Conservation (phyloP, 164 flowering plant genomes). For the Hamamelis virginiana region DNA sequence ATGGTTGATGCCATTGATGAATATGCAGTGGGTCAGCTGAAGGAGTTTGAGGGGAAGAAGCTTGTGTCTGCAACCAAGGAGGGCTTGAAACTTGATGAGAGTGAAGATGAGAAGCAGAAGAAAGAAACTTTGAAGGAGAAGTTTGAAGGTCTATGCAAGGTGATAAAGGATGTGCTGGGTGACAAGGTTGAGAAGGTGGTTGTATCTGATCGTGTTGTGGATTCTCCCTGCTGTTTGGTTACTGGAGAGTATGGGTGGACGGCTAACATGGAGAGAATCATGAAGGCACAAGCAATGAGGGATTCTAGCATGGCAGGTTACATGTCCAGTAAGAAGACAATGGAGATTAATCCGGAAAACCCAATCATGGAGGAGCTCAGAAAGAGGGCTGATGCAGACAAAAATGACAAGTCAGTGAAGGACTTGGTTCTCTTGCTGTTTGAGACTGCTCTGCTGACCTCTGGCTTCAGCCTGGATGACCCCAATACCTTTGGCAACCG, state of each 20-base stretch:
- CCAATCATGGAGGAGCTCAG: background rate
- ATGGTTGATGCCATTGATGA: slow-evolving; percentile 8
- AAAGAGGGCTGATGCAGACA: no score
- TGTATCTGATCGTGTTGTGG: slow-evolving; percentile 5
- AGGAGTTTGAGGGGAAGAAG: background rate
- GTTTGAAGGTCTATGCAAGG: slow-evolving; percentile 9
- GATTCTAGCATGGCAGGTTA: slow-evolving; percentile 9
- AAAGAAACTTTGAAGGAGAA: slow-evolving; percentile 6
- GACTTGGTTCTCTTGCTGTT: slow-evolving; percentile 8
- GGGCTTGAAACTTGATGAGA: slow-evolving; percentile 8
- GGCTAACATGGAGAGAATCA: background rate
- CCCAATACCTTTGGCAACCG: slow-evolving; percentile 10
- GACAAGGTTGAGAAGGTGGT: slow-evolving; percentile 10
- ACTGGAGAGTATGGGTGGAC: slow-evolving; percentile 10
- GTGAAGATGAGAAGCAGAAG: slow-evolving; percentile 8
- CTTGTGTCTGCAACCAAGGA: background rate
- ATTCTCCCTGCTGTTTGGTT: slow-evolving; percentile 10
- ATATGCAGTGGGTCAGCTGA: slow-evolving; percentile 9
- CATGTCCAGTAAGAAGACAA: slow-evolving; percentile 12
- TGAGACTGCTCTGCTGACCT: slow-evolving; percentile 10
- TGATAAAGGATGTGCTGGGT: slow-evolving; percentile 8
- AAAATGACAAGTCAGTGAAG: background rate
- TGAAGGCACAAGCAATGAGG: slow-evolving; percentile 7
- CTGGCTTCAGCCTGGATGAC: slow-evolving; percentile 13
- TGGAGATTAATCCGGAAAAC: slow-evolving; percentile 11